These are phyloP conservation scores for Colletotrichum sp. DNA, from an alignment of 2,329 filamentous ascomycete genomes.

Conservation along the genomic window DNA sequence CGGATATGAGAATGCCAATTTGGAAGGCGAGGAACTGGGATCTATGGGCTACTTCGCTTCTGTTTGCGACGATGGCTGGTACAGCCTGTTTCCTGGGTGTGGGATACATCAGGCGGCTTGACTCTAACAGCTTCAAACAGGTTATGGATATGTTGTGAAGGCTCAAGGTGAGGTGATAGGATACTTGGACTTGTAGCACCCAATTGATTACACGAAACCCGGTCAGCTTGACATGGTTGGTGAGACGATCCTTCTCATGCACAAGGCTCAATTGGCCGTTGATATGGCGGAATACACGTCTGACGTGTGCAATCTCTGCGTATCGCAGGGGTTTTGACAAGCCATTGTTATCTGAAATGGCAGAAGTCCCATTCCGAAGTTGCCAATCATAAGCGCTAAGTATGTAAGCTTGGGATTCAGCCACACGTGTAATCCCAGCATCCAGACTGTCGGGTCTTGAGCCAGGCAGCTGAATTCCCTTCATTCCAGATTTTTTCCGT, in stretches of 20 bases:
- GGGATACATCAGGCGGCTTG: neutral
- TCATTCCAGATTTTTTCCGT: neutral
- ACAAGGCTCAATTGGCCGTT: neutral
- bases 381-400: neutral
- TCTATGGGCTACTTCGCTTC: neutral
- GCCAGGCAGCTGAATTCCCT: neutral
- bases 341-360: neutral
- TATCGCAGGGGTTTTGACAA: neutral
- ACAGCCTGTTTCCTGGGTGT: neutral
- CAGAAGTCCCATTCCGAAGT: neutral
- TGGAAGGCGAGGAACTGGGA: conserved; percentile 14
- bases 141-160: neutral
- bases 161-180: neutral
- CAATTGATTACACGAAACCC: neutral
- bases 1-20: conserved; percentile 41
- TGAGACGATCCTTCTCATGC: neutral
- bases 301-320: neutral
- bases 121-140: neutral
- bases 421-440: neutral
- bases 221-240: neutral
- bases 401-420: neutral
- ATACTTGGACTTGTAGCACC: neutral
- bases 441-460: neutral
- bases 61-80: neutral
- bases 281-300: neutral